A percentile compares a stretch with the other conserved stretches of the same genome.
Evolutionary conservation across 1,139 yeast species (phyloP).

Genomic region (Geotrichum fermentans): DNA sequence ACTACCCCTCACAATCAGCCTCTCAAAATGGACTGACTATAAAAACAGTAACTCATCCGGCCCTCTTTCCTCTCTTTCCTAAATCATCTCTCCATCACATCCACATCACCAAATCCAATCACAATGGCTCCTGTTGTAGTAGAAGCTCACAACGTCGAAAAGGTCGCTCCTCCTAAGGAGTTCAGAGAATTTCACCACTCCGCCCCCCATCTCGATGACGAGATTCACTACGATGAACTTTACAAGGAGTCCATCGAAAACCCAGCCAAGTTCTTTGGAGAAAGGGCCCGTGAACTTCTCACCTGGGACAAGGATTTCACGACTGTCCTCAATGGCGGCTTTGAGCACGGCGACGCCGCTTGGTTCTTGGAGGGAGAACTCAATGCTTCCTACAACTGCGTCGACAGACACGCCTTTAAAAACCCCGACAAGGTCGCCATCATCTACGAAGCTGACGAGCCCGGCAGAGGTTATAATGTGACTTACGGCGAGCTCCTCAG

Average conservation of each 20-base stretch:
- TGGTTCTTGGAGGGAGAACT: constrained; percentile 77
- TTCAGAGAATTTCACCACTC: constrained; percentile 42
- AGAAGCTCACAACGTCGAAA: constrained; percentile 31
- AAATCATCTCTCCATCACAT: no score
- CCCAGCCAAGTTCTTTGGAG: constrained; percentile 62
- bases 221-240: constrained; percentile 54
- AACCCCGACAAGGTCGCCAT: constrained; percentile 73
- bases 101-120: no score
- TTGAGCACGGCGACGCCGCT: constrained; percentile 60
- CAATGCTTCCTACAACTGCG: constrained; percentile 73
- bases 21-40: no score
- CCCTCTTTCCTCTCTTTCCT: no score
- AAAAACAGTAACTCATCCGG: no score
- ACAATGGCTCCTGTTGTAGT: constrained; percentile 26
- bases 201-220: constrained; percentile 47
- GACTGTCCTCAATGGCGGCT: constrained; percentile 51
- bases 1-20: no score
- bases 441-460: constrained; percentile 76
- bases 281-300: constrained; percentile 52
- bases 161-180: constrained; percentile 52
- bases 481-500: constrained; percentile 69
- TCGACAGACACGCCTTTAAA: constrained; percentile 72
- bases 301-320: constrained; percentile 64
- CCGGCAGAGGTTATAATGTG: constrained; percentile 55
- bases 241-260: constrained; percentile 64